Evolutionary conservation across 2,329 filamentous ascomycete species (phyloP), one percentile per base, ranked within the genome.

Genomic region (Xylaria polymorpha): DNA sequence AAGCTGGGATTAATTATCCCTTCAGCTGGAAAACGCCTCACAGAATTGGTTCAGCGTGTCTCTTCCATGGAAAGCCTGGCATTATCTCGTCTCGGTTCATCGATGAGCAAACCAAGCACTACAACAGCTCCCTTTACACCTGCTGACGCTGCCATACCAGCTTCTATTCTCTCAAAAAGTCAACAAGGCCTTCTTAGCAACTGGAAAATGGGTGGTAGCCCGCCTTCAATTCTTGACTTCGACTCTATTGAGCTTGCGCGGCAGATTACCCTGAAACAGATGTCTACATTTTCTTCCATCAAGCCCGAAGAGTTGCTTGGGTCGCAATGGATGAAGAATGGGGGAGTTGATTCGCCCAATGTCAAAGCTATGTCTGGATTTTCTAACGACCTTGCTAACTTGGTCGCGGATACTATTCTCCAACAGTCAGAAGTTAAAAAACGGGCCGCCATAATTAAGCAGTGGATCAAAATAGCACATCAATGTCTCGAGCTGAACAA

Each of bases 401-500:
- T 98, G 46, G 96, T 99, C 12, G 92, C 94, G 0, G 95, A 98
- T 78, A 97, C 93, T 0, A 97, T 99, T 74, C 87, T 99, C 15
- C 90, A 93, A 65, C 87, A 94, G 66, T 87, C 92, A n/a, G 96
- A 98, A 78, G 90, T 92, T 32, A 98, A 98, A 87, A 97, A 95
- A 83, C 90, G 96, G 32, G 95, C 96, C 0, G 83, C 88, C 1
- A 89, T 94, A 61, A 96, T 99, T 83, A 98, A 99, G 83, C 94
- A 98, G 75, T 99, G 96, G 96, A 93, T 98, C 79, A 99, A 98
- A 85, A 90, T 98, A 74, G 94, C 93, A 0, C 87, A 92, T 74
- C 93, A 92, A 75, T 97, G 94, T 73, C 84, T 97, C 5, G 93
- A 96, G 76, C 86, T 98, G 32, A 92, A 96, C 83, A 99, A 99